A percentile compares a stretch with the other conserved stretches of the same genome.
Evolutionary conservation across 2,329 filamentous ascomycete genomes (phyloP).

Genomic region (Coniochaeta sp.): DNA sequence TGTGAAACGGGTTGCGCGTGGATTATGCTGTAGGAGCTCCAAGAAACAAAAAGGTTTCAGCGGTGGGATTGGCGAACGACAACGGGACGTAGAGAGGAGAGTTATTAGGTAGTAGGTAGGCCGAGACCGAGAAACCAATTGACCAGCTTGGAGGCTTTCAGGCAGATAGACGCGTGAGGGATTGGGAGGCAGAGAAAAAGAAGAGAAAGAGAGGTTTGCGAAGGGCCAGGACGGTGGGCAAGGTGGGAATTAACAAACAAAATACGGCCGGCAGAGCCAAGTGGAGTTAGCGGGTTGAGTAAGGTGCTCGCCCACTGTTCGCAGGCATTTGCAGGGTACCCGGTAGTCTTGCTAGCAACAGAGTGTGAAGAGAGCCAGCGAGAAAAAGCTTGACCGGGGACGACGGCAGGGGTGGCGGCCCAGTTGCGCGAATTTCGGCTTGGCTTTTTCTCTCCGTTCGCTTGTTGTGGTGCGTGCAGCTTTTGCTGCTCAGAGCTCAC

Average conservation of each 20-base stretch:
- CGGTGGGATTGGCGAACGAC: background rate
- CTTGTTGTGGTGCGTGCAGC: no score
- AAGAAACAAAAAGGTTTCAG: background rate
- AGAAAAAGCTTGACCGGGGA: conserved; percentile 6
- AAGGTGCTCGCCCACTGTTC: background rate
- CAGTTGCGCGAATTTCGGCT: conserved; percentile 4
- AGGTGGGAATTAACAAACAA: conserved; percentile 2
- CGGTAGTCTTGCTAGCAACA: background rate
- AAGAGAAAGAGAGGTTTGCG: background rate
- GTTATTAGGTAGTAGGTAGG: conserved; percentile 2
- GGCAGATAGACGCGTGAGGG: background rate
- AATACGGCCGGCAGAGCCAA: background rate
- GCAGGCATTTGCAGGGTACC: background rate
- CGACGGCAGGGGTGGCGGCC: conserved; percentile 2
- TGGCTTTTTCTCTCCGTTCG: background rate
- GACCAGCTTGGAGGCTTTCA: conserved; percentile 1
- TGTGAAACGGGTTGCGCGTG: background rate
- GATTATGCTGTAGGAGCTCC: background rate
- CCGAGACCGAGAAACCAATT: conserved; percentile 1
- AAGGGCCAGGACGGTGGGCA: background rate
- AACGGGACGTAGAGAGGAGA: background rate
- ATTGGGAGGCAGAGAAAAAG: background rate
- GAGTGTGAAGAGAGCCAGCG: background rate
- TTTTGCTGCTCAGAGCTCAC: background rate
- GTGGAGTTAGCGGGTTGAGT: conserved; percentile 3